Conservation (phyloP, 768 basidiomycete genomes). For the Daedaleopsis sinensis region DNA sequence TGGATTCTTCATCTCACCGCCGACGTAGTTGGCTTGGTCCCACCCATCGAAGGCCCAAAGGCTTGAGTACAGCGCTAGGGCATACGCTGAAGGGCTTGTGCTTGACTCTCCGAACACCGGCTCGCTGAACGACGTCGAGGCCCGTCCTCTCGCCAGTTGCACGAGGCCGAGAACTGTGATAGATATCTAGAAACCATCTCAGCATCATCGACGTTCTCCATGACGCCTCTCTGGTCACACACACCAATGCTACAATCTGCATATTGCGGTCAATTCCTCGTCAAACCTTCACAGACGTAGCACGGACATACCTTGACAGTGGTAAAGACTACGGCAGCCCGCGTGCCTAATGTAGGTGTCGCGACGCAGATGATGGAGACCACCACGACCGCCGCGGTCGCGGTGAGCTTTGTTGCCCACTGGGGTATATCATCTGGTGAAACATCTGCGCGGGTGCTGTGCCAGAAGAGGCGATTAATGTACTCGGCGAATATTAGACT, state of each 20-base stretch:
- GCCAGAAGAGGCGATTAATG: constrained; percentile 86
- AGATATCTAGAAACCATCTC: constrained; percentile 49
- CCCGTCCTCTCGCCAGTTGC: constrained; percentile 70
- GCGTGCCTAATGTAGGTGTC: constrained; percentile 75
- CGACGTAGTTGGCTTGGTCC: constrained; percentile 92
- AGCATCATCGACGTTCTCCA: background rate
- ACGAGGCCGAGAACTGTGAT: constrained; percentile 81
- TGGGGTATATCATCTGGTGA: constrained; percentile 82
- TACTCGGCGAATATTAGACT: constrained; percentile 93
- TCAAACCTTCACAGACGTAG: background rate
- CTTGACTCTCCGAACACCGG: constrained; percentile 77
- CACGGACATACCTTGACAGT: constrained; percentile 69
- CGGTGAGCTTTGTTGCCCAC: constrained; percentile 91
- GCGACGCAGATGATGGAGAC: constrained; percentile 82
- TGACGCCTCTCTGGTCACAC: constrained; percentile 24
- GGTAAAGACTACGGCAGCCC: constrained; percentile 87
- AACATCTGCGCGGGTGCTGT: constrained; percentile 67
- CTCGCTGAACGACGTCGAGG: constrained; percentile 65
- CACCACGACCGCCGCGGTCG: constrained; percentile 66
- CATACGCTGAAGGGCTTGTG: constrained; percentile 80
- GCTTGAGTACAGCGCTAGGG: constrained; percentile 93
- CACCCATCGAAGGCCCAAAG: constrained; percentile 97
- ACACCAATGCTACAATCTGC: constrained; percentile 68
- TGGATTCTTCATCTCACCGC: constrained; percentile 82
- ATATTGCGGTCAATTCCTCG: background rate